These are phyloP conservation scores for Suhomyces pyralidae DNA, from an alignment of 805 yeast genomes.

Conservation along the genomic window DNA sequence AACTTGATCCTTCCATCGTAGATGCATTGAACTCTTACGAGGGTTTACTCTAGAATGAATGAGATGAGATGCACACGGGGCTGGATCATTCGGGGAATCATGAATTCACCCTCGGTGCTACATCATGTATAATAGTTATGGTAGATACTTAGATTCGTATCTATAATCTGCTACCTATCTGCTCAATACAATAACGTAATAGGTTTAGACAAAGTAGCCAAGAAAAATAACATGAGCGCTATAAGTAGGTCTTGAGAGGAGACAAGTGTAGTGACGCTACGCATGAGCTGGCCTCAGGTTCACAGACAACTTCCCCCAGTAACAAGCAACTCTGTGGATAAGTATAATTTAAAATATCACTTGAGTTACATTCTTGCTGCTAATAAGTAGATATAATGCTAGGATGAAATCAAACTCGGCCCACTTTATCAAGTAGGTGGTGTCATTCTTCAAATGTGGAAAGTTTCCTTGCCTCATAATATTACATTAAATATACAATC, in stretches of 20 bases:
- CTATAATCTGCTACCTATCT: background rate
- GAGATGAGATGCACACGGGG: background rate
- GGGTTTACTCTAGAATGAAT: constrained; percentile 56
- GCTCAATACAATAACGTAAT: background rate
- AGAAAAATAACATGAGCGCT: too few species aligned
- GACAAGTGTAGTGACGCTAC: too few species aligned
- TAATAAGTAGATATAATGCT: too few species aligned
- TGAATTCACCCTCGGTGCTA: background rate
- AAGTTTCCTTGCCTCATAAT: background rate
- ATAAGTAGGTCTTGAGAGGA: too few species aligned
- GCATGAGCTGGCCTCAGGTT: too few species aligned
- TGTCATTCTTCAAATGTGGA: too few species aligned
- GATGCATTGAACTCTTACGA: constrained; percentile 77
- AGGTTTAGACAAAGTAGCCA: background rate
- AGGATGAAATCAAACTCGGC: too few species aligned
- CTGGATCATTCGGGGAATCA: background rate
- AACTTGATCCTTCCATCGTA: constrained; percentile 71
- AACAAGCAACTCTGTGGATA: too few species aligned
- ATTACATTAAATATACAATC: constrained; percentile 1
- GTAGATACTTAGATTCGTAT: background rate
- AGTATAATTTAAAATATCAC: too few species aligned
- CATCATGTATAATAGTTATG: background rate
- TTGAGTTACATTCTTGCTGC: too few species aligned
- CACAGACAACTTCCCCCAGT: background rate
- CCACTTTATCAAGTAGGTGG: too few species aligned